Evolutionary conservation across 1,284 basidiomycete species (phyloP).

Genomic region (Hemileia vastatrix): DNA sequence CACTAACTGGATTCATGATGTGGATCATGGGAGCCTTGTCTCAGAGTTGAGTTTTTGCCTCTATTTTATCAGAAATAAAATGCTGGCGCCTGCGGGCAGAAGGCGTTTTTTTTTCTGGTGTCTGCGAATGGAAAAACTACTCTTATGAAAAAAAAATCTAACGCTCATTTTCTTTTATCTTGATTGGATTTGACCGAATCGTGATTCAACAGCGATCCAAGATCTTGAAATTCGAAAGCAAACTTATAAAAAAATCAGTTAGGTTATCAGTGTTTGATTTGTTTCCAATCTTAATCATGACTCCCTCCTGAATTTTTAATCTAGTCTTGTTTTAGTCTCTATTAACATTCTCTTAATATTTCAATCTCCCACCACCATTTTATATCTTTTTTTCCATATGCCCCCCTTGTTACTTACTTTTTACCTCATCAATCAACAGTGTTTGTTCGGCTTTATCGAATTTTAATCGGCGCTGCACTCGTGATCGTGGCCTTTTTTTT

Average conservation of each 20-base stretch:
- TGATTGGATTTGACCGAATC: neutral
- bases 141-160: too few species aligned
- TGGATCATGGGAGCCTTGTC: conserved; percentile 58
- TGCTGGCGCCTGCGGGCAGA: too few species aligned
- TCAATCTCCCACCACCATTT: too few species aligned
- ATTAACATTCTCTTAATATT: too few species aligned
- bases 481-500: conserved; percentile 83
- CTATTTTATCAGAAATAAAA: neutral
- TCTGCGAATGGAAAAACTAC: too few species aligned
- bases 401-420: neutral
- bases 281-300: conserved; percentile 72
- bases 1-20: conserved; percentile 81
- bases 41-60: conserved; percentile 4
- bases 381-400: neutral
- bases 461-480: conserved; percentile 73
- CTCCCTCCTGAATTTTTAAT: conserved; percentile 25
- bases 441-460: conserved; percentile 61
- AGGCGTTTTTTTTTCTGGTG: too few species aligned
- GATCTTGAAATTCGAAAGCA: conserved; percentile 20
- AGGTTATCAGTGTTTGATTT: too few species aligned
- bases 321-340: conserved; percentile 4
- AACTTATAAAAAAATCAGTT: conserved; percentile 21
- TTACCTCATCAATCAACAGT: conserved; percentile 28
- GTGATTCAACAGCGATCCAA: conserved; percentile 5
- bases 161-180: too few species aligned